Evolutionary conservation across 345 rosid species (phyloP).

Genomic region (Citrus sp.): DNA sequence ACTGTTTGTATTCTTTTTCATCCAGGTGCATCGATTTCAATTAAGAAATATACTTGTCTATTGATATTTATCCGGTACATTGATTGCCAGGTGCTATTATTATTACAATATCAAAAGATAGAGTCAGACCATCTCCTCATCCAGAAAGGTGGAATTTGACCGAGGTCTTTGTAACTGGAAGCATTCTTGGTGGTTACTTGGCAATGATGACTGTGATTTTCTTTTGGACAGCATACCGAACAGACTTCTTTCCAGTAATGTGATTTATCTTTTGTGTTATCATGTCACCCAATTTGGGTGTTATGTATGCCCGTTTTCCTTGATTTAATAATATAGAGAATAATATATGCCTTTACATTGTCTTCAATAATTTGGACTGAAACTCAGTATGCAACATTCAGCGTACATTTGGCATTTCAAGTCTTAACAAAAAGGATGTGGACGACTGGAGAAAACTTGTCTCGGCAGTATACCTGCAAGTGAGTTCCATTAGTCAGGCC

Average conservation of each 20-base stretch:
- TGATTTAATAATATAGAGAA: no score
- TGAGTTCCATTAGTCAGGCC: slow-evolving; percentile 64
- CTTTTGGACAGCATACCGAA: slow-evolving; percentile 58
- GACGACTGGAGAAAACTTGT: slow-evolving; percentile 47
- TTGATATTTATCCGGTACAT: background rate
- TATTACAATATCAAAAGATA: slow-evolving; percentile 59
- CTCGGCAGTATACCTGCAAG: slow-evolving; percentile 57
- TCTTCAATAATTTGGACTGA: no score
- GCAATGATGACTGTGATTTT: slow-evolving; percentile 67
- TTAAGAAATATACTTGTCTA: background rate
- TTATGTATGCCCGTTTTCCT: background rate
- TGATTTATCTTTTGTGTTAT: background rate
- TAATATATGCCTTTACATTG: no score
- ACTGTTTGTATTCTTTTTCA: no score
- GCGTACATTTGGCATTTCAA: slow-evolving; percentile 48
- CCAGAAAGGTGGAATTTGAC: slow-evolving; percentile 64
- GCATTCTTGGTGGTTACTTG: slow-evolving; percentile 55
- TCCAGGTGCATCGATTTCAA: no score
- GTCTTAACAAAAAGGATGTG: slow-evolving; percentile 31
- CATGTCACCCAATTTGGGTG: background rate
- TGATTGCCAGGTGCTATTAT: slow-evolving; percentile 38
- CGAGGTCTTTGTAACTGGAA: slow-evolving; percentile 51
- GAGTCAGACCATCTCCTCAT: slow-evolving; percentile 59
- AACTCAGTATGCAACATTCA: slow-evolving; percentile 10
- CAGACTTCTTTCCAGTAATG: slow-evolving; percentile 55